Conservation (phyloP, 495 filamentous ascomycete genomes). For the Penicillium desertorum region DNA sequence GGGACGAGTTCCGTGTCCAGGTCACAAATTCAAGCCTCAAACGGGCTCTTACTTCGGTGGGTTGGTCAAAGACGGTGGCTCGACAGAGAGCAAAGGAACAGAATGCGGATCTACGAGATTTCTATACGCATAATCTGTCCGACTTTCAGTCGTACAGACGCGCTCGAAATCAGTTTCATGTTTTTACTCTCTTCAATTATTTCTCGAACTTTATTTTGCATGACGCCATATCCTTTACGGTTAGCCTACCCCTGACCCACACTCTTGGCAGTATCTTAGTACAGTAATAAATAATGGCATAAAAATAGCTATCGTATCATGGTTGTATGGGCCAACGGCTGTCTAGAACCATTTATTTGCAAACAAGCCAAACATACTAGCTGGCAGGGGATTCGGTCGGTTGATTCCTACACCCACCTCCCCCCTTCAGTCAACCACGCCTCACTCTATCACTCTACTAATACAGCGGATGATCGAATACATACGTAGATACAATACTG, state of each 20-base stretch:
- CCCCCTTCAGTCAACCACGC: no score
- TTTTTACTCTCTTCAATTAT: conserved; percentile 16
- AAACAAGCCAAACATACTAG: conserved; percentile 10
- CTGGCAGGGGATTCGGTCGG: background rate
- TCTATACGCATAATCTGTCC: conserved; percentile 35
- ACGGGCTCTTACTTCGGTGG: conserved; percentile 11
- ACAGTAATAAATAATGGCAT: conserved; percentile 15
- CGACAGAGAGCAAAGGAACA: conserved; percentile 27
- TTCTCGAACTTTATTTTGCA: conserved; percentile 17
- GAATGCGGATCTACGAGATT: conserved; percentile 36
- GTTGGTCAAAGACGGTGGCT: conserved; percentile 14
- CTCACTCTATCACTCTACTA: no score
- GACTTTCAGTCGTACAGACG: conserved; percentile 25
- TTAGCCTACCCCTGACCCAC: conserved; percentile 18
- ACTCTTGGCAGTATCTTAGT: conserved; percentile 10
- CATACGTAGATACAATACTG: no score
- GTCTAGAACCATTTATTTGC: conserved; percentile 8
- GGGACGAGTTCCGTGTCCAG: conserved; percentile 15
- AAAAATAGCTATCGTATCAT: conserved; percentile 16
- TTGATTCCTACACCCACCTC: no score
- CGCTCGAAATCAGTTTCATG: conserved; percentile 26
- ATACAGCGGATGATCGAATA: no score
- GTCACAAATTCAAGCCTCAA: conserved; percentile 12
- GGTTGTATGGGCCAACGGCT: conserved; percentile 5
- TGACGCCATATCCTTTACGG: conserved; percentile 13